Evolutionary conservation across 768 basidiomycete genomes (phyloP), one percentile per base, ranked within the genome.

Genomic region (Calocera cornea): DNA sequence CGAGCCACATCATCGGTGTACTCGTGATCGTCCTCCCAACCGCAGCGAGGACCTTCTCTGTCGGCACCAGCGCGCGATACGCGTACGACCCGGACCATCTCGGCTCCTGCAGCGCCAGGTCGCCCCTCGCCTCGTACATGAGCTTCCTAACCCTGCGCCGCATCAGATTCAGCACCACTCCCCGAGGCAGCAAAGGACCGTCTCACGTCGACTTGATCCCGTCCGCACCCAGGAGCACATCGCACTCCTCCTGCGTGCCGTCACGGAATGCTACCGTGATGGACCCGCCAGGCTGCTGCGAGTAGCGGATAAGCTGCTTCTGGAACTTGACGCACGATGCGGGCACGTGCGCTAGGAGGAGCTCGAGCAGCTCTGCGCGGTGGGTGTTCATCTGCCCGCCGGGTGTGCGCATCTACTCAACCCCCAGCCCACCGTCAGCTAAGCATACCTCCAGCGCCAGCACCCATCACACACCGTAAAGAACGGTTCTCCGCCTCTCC

Each of bases 151-250:
- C 22, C 54, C 54, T 60, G 19, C 54, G 16, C 44, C 19, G 19
- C 44, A 47, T 47, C 24, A 17, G 24, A n/a, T n/a, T 19, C 44
- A 47, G 19, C 44, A 8, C 44, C 19, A 5, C 24, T 47, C 44
- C 44, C 44, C n/a, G n/a, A n/a, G n/a, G 19, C 44, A 19, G 24
- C 44, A 17, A 24, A 47, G 7, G 7, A 5, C 36, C 7, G 5
- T 47, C 54, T 60, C 54, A 60, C 54, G 54, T 60, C 2, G 54
- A 60, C 54, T 33, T 27, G 31, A 60, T 60, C 54, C 54, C 54
- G 31, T 60, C 54, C 54, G 54, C 54, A 10, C 27, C 54, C 11
- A 60, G 27, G 24, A 60, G 31, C 5, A 60, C 54, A 19, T 60
- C 54, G 14, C 27, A 27, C 31, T 60, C 54, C 54, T 60, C 14